phyloP scores from a whole-genome alignment of 2,329 filamentous ascomycete genomes.

The Penicillium sp. region DNA sequence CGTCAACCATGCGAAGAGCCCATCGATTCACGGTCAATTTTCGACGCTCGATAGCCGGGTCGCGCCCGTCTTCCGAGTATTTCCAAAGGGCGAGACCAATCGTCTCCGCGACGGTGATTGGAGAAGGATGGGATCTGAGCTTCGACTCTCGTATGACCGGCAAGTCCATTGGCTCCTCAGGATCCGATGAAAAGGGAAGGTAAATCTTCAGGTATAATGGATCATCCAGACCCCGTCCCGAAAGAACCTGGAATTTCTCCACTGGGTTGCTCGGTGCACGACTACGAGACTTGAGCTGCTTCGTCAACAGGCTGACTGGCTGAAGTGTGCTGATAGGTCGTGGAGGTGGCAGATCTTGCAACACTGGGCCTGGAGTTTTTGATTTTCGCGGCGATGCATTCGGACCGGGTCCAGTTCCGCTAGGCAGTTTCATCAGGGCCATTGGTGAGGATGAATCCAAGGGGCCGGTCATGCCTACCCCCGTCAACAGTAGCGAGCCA shows the following conservation, averaged over 20 bases:
- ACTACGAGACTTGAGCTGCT: constrained; percentile 59
- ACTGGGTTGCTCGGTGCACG: constrained; percentile 61
- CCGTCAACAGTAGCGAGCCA: constrained; percentile 55
- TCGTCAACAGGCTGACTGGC: constrained; percentile 60
- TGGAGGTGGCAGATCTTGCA: constrained; percentile 62
- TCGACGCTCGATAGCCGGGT: constrained; percentile 54
- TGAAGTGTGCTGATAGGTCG: constrained; percentile 61
- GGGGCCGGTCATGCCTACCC: constrained; percentile 46
- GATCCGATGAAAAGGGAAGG: constrained; percentile 58
- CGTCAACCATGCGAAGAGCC: constrained; percentile 68
- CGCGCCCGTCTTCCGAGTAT: constrained; percentile 59
- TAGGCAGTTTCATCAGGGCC: constrained; percentile 44
- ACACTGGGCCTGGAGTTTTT: constrained; percentile 47
- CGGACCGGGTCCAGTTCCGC: constrained; percentile 33
- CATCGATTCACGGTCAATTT: constrained; percentile 64
- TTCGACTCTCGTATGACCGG: constrained; percentile 58
- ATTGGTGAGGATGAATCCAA: constrained; percentile 55
- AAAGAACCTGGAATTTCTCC: constrained; percentile 61
- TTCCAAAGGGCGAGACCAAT: constrained; percentile 65
- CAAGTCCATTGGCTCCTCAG: constrained; percentile 60
- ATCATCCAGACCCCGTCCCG: constrained; percentile 61
- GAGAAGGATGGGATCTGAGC: constrained; percentile 49
- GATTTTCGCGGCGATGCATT: constrained; percentile 55
- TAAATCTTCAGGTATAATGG: constrained; percentile 66
- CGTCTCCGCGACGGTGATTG: constrained; percentile 61